Evolutionary conservation across 352 stramenopile species (phyloP), one percentile per base, ranked within the genome.

Genomic region (Pythium dissimile): DNA sequence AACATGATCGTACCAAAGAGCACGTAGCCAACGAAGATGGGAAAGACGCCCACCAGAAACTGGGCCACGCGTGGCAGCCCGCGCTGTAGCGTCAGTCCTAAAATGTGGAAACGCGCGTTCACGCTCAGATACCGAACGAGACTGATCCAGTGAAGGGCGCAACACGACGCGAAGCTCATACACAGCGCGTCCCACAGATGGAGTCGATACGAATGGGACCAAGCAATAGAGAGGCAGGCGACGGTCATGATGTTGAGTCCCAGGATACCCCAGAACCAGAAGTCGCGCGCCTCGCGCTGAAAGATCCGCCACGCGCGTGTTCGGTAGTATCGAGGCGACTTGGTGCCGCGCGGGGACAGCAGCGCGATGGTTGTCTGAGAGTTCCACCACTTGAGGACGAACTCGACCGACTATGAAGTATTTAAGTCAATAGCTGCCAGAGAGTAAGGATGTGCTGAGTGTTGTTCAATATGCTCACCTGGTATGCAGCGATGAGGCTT

Each of bases 1-100:
- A 96, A 95, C 84, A 92, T 92, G 63, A 92, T 67, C 6, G 88
- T 89, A 32, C 81, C 83, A 31, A 96, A 95, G 6, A 94, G 58
- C 27, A 93, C 83, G 57, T 91, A 96, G 3, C 82, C 85, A 10
- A 94, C 72, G 47, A 94, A 91, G 30, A 96, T 80, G 2, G 86
- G 86, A 1, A 89, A 53, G 20, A 94, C 86, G n/a, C 86, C 86
- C 1, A 80, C 57, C n/a, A 96, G 69, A 59, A 94, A 94, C 59
- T 89, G 76, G 2, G 78, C 56, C 18, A 94, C 83, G 10, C 80
- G 76, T 5, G 86, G 86, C 13, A 94, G 60, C 0, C 80, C 82
- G 7, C 80, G 72, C 26, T 63, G 67, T 39, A 96, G 64, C 9
- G 86, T 96, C 4, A 91, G 67, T 0, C 84, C 82, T 11, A 96